Evolutionary conservation across 2,329 filamentous ascomycete species (phyloP), one percentile per base, ranked within the genome.

Genomic region (Teratosphaeria destructans): DNA sequence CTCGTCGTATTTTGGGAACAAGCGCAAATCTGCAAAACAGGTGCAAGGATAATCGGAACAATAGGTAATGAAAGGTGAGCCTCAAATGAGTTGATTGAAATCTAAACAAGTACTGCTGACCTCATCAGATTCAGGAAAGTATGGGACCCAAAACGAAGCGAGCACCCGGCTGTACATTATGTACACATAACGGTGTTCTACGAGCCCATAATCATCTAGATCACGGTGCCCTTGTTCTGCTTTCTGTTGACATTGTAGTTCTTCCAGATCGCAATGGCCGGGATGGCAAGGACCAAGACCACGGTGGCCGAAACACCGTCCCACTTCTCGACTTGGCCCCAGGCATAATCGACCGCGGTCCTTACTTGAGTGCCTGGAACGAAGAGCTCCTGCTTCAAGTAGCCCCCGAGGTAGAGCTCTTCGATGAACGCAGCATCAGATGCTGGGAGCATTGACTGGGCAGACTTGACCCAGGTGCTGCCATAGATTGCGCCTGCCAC

Each of bases 311-410:
- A 61, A 29, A 69, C 65, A 54, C 63, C 57, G 60, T 66, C 65
- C 35, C 63, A 62, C 54, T 60, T 61, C 58, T 67, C 63, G 29
- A 63, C 62, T 37, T 65, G 34, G 1, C 57, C 62, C 61, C 82
- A 82, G 0, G 79, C 69, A 55, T 72, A 61, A 52, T 78, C 74
- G 59, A 80, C 79, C 2, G 73, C 80, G 16, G 71, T 62, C 14
- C 79, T 70, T 26, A 72, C 74, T 0, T 73, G 70, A 12, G 68
- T 77, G 10, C 77, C 75, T 27, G 76, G 67, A 0, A 72, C 66
- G 62, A 77, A 81, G n/a, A 62, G 61, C 16, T 75, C 65, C 66
- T 77, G 76, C 4, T 63, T 62, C 0, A 39, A 27, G 49, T 61
- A 61, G 47, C 60, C 66, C 65, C 62, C 62, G n/a, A 78, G 58